phyloP scores from a whole-genome alignment of 306 rosid genomes.

The Herpetospermum pedunculosum region DNA sequence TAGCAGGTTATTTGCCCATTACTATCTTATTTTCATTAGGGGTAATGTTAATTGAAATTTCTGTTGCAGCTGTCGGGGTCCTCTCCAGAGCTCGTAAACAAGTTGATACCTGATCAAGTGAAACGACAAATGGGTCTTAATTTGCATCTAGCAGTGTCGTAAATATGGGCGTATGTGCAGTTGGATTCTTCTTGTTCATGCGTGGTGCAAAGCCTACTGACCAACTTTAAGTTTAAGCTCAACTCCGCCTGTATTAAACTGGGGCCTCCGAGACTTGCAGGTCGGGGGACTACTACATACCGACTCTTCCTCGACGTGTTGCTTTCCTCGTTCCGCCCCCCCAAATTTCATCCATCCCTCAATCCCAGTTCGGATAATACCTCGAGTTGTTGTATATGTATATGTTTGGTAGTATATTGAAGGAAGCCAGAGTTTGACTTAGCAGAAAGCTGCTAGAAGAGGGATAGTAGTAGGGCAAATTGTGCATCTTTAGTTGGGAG shows the following conservation, averaged over 20 bases:
- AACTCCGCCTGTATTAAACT: constrained; percentile 13
- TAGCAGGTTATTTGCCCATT: neutral
- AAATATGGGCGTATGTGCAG: constrained; percentile 23
- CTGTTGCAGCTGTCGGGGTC: constrained; percentile 57
- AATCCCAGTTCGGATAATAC: constrained; percentile 13
- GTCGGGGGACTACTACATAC: neutral
- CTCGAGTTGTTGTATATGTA: constrained; percentile 57
- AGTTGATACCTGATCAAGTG: constrained; percentile 80
- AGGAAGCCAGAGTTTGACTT: constrained; percentile 40
- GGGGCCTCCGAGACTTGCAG: constrained; percentile 28
- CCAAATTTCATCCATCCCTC: constrained; percentile 15
- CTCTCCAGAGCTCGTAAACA: constrained; percentile 69
- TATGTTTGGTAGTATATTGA: constrained; percentile 43
- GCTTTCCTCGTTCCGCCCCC: constrained; percentile 19
- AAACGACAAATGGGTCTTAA: constrained; percentile 71
- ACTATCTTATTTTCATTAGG: neutral
- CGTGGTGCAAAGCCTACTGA: constrained; percentile 33
- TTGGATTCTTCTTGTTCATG: constrained; percentile 31
- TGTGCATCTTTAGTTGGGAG: constrained; percentile 50
- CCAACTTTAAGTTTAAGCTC: constrained; percentile 44
- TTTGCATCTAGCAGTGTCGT: constrained; percentile 46
- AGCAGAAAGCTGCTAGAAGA: constrained; percentile 41
- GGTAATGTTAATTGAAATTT: neutral
- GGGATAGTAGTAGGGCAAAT: constrained; percentile 32
- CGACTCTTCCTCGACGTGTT: constrained; percentile 21